Evolutionary conservation across 768 basidiomycete genomes (phyloP).

Genomic region (Leucocoprinus leucothites): DNA sequence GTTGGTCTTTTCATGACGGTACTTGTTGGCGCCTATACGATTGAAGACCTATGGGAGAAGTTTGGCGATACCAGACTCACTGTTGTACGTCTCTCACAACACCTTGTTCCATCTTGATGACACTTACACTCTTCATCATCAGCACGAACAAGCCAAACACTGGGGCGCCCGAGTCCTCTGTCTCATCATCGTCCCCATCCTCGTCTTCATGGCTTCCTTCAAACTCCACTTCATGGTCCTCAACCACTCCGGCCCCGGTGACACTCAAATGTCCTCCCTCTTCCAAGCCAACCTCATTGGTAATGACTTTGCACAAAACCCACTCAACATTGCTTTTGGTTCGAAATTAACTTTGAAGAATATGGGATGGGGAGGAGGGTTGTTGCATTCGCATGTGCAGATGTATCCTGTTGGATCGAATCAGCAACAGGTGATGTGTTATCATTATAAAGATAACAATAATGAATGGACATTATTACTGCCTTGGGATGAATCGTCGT

Average conservation of each 20-base stretch:
- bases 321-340: constrained; percentile 87
- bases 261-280: constrained; percentile 97
- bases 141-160: constrained; percentile 88
- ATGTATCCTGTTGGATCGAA: constrained; percentile 87
- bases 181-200: constrained; percentile 84
- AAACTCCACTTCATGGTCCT: constrained; percentile 95
- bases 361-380: constrained; percentile 96
- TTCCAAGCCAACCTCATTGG: constrained; percentile 97
- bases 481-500: constrained; percentile 69
- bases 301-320: constrained; percentile 90
- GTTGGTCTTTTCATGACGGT: constrained; percentile 95
- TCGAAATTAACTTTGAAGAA: constrained; percentile 94
- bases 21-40: constrained; percentile 91
- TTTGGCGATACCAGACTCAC: constrained; percentile 95
- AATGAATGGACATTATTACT: constrained; percentile 88
- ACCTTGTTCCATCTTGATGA: neutral
- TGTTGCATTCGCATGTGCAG: constrained; percentile 95
- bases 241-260: constrained; percentile 92
- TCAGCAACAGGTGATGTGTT: constrained; percentile 98
- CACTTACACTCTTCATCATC: constrained; percentile 8
- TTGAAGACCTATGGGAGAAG: constrained; percentile 98
- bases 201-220: constrained; percentile 93
- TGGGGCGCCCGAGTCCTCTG: constrained; percentile 86
- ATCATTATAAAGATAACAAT: constrained; percentile 99
- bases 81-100: constrained; percentile 49